These are phyloP conservation scores for Capsella rubella DNA, from an alignment of 441 rosid species.

Conservation along the genomic window DNA sequence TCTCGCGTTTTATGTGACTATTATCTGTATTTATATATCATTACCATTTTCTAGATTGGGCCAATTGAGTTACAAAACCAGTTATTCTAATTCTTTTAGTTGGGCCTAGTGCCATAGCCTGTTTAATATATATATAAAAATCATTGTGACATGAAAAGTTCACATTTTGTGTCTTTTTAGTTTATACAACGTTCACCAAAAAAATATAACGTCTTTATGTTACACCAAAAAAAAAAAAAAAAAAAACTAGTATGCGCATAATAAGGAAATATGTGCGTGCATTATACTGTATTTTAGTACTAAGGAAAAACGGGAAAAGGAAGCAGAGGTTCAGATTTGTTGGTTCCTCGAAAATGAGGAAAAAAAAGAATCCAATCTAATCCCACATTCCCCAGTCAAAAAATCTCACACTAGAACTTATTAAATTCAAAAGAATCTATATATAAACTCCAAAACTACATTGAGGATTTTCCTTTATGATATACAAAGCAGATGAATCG, in stretches of 20 bases:
- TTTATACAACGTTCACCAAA: no score
- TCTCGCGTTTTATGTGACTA: neutral
- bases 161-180: no score
- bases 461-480: neutral
- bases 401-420: neutral
- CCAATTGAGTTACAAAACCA: no score
- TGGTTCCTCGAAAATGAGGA: neutral
- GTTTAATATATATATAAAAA: no score
- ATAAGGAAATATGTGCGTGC: neutral
- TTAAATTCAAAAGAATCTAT: neutral
- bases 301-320: neutral
- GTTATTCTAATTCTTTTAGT: no score
- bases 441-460: neutral
- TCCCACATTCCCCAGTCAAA: neutral
- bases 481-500: neutral
- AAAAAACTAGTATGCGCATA: no score
- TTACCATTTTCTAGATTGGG: conserved; percentile 6
- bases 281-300: neutral
- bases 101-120: no score
- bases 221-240: no score
- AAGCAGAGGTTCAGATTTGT: neutral
- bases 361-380: neutral
- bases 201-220: no score
- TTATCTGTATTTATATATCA: neutral
- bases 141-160: no score